A percentile compares a stretch with the other conserved stretches of the same genome.
These are phyloP conservation scores for Debaryomyces sp. DNA, from an alignment of 1,139 yeast genomes.

Conservation along the genomic window DNA sequence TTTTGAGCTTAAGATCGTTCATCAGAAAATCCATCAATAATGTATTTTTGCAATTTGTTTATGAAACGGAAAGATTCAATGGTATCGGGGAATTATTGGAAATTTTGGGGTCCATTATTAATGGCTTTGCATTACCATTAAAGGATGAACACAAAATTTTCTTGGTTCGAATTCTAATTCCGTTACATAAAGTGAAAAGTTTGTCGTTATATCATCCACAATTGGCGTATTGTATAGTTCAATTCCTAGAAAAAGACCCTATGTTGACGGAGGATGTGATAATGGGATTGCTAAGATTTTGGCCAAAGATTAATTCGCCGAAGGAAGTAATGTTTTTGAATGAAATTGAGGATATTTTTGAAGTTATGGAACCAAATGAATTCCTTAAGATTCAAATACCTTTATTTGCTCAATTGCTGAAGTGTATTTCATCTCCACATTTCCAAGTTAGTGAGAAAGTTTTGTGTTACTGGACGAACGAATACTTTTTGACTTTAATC, in stretches of 20 bases:
- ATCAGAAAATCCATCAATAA: constrained; percentile 90
- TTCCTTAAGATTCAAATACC: constrained; percentile 93
- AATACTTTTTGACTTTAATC: constrained; percentile 84
- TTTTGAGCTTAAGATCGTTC: constrained; percentile 84
- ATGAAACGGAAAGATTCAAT: constrained; percentile 94
- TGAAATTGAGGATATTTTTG: constrained; percentile 95
- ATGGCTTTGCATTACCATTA: constrained; percentile 96
- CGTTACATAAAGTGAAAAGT: constrained; percentile 90
- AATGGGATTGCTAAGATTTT: constrained; percentile 86
- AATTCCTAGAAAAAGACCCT: constrained; percentile 94
- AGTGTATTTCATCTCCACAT: constrained; percentile 93
- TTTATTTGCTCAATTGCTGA: constrained; percentile 88
- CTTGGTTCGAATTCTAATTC: constrained; percentile 83
- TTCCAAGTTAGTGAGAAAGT: constrained; percentile 98
- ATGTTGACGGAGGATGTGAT: constrained; percentile 90
- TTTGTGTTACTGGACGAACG: constrained; percentile 92
- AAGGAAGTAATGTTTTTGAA: constrained; percentile 95
- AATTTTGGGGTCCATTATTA: constrained; percentile 92
- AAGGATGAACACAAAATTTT: constrained; percentile 97
- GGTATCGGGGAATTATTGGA: constrained; percentile 95
- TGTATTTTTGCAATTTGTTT: constrained; percentile 88
- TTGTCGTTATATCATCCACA: constrained; percentile 93
- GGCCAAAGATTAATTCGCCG: constrained; percentile 97
- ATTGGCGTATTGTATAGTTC: constrained; percentile 94
- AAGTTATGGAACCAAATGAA: constrained; percentile 92